Conservation (phyloP, 208 protist genomes). For the Pavlovales sp. region DNA sequence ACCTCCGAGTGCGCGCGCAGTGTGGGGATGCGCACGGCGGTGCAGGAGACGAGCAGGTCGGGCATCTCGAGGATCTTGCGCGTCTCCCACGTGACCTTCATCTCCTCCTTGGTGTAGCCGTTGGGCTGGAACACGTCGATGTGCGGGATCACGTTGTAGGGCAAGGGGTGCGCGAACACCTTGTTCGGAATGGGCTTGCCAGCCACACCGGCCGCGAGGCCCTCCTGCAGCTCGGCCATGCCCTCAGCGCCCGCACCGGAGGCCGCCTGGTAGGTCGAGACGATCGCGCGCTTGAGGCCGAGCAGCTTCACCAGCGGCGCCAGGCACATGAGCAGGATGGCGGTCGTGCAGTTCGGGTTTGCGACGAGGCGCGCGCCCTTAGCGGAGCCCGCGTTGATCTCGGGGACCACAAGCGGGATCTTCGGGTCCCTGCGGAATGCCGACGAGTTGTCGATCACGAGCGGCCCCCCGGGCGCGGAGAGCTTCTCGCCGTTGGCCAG, state of each 20-base stretch:
- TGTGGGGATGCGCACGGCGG: constrained; percentile 52
- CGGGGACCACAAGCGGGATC: constrained; percentile 43
- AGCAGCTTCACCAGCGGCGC: constrained; percentile 39
- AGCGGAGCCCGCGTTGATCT: constrained; percentile 50
- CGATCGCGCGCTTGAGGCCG: constrained; percentile 21
- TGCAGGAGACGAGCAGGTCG: constrained; percentile 51
- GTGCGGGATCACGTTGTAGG: constrained; percentile 55
- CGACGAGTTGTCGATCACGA: constrained; percentile 58
- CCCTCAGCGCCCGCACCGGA: constrained; percentile 38
- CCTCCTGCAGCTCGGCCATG: constrained; percentile 50
- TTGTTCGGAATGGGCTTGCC: background rate
- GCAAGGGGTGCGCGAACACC: constrained; percentile 50
- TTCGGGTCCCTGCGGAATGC: constrained; percentile 34
- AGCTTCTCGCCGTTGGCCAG: constrained; percentile 27
- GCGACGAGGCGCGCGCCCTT: constrained; percentile 38
- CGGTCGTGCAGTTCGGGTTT: constrained; percentile 59
- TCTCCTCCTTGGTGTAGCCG: constrained; percentile 47
- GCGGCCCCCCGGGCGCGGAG: background rate
- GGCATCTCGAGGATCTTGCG: constrained; percentile 53
- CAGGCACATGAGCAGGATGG: constrained; percentile 52
- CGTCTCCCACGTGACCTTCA: constrained; percentile 46
- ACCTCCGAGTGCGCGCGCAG: constrained; percentile 50
- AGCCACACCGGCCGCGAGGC: background rate
- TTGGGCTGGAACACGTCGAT: constrained; percentile 53
- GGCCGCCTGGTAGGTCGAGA: constrained; percentile 45